These are phyloP conservation scores for Trifolium dubium DNA, from an alignment of 306 rosid genomes.

Conservation along the genomic window DNA sequence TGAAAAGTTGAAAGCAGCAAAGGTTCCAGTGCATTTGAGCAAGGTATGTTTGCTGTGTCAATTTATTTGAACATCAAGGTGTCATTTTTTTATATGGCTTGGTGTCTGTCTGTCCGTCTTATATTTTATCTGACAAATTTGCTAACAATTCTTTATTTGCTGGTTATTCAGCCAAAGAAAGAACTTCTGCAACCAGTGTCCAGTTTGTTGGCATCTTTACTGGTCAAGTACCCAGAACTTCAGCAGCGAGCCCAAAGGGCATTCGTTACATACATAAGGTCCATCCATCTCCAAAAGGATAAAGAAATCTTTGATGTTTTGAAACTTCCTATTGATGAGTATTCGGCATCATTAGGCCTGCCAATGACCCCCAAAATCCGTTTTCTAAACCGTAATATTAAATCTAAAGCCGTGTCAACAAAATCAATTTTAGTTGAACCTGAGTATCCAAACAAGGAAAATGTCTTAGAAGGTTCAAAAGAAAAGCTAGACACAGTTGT, in stretches of 20 bases:
- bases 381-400: conserved; percentile 65
- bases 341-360: conserved; percentile 84
- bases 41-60: conserved; percentile 60
- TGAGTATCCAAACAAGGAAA: conserved; percentile 50
- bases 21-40: conserved; percentile 68
- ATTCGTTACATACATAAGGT: conserved; percentile 71
- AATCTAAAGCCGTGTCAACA: conserved; percentile 48
- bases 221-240: conserved; percentile 78
- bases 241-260: conserved; percentile 80
- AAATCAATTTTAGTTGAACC: conserved; percentile 44
- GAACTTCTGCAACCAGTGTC: conserved; percentile 76
- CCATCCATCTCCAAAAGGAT: conserved; percentile 76
- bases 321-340: conserved; percentile 73
- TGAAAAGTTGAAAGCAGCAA: conserved; percentile 68
- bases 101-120: background rate
- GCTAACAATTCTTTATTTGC: conserved; percentile 42
- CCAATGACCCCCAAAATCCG: conserved; percentile 85
- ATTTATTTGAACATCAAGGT: conserved; percentile 20
- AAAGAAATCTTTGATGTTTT: conserved; percentile 82
- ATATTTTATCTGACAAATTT: conserved; percentile 29
- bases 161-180: conserved; percentile 66
- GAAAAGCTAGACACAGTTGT: conserved; percentile 54
- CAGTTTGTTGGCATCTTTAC: conserved; percentile 69
- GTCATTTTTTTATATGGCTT: conserved; percentile 26
- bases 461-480: conserved; percentile 43